Percentiles rank a stretch among this genome's conserved stretches.
Conservation (phyloP, 768 basidiomycete species). For the Mycena chlorophos region DNA sequence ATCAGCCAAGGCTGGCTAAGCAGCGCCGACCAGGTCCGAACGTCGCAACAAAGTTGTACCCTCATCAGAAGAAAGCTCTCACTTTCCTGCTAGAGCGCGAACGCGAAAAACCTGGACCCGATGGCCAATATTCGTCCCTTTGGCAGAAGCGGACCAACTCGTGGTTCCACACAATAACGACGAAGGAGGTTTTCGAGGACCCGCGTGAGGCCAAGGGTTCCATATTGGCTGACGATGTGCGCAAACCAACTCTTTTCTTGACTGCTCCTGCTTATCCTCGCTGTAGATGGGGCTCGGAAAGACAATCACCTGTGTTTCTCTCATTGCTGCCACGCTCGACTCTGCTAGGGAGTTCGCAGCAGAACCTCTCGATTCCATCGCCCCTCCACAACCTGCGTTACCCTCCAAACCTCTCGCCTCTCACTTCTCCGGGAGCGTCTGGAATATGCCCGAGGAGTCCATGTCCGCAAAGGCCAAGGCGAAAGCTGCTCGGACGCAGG, state of each 20-base stretch:
- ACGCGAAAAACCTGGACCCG: slow-evolving; percentile 55
- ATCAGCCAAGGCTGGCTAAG: slow-evolving; percentile 10
- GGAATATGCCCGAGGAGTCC: slow-evolving; percentile 73
- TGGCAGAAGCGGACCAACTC: slow-evolving; percentile 62
- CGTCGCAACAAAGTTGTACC: slow-evolving; percentile 86
- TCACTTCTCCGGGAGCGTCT: slow-evolving; percentile 79
- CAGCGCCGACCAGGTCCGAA: slow-evolving; percentile 48
- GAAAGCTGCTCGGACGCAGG: slow-evolving; percentile 64
- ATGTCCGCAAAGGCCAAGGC: slow-evolving; percentile 57
- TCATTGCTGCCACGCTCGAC: slow-evolving; percentile 82
- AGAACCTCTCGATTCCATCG: slow-evolving; percentile 48
- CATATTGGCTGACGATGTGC: slow-evolving; percentile 95
- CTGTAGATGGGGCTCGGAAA: slow-evolving; percentile 95
- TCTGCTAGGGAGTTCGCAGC: slow-evolving; percentile 68
- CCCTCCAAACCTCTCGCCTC: slow-evolving; percentile 39
- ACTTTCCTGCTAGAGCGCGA: slow-evolving; percentile 92
- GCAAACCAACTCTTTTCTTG: slow-evolving; percentile 29
- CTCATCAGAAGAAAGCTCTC: slow-evolving; percentile 97
- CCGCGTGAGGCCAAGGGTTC: slow-evolving; percentile 81
- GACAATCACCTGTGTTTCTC: slow-evolving; percentile 92
- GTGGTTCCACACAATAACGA: slow-evolving; percentile 87
- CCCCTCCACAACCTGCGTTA: slow-evolving; percentile 35
- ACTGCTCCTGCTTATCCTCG: slow-evolving; percentile 10
- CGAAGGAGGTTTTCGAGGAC: slow-evolving; percentile 65
- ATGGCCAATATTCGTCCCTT: slow-evolving; percentile 68